Conservation (phyloP, 192 early-diverging fungal genomes). For the Coemansia guatemalensis region DNA sequence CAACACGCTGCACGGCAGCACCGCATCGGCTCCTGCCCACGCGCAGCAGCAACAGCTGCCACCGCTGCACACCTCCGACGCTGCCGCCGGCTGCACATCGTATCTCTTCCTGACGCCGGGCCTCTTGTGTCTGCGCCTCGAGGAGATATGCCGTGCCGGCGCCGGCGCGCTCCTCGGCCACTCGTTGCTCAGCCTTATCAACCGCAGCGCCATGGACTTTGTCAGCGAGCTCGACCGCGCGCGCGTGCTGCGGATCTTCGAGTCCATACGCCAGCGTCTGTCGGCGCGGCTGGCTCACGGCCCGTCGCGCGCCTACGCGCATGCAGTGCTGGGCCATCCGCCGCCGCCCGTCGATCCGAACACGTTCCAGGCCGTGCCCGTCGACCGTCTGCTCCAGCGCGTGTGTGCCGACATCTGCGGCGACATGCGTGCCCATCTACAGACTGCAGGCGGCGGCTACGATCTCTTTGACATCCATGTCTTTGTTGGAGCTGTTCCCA, state of each 20-base stretch:
- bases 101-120: slow-evolving; percentile 44
- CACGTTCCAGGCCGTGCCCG: slow-evolving; percentile 36
- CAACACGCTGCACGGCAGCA: not conserved
- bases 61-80: not conserved
- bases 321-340: slow-evolving; percentile 20
- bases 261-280: slow-evolving; percentile 15
- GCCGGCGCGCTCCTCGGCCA: slow-evolving; percentile 31
- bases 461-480: slow-evolving; percentile 40
- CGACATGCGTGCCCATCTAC: slow-evolving; percentile 37
- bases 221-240: slow-evolving; percentile 34
- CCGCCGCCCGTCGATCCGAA: slow-evolving; percentile 35
- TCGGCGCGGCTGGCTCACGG: slow-evolving; percentile 12
- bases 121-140: slow-evolving; percentile 42
- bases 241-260: slow-evolving; percentile 17
- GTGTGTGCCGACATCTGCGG: slow-evolving; percentile 22
- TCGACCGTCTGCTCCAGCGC: slow-evolving; percentile 41
- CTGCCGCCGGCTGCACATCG: slow-evolving; percentile 11
- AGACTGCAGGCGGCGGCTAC: slow-evolving; percentile 31
- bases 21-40: not conserved
- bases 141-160: slow-evolving; percentile 18
- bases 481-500: slow-evolving; percentile 28
- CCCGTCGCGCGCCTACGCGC: slow-evolving; percentile 18
- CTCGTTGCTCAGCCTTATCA: slow-evolving; percentile 47
- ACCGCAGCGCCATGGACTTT: slow-evolving; percentile 49
- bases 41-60: slow-evolving; percentile 1